Evolutionary conservation across 768 basidiomycete genomes (phyloP).

Genomic region (Boletus vinaceobasis): DNA sequence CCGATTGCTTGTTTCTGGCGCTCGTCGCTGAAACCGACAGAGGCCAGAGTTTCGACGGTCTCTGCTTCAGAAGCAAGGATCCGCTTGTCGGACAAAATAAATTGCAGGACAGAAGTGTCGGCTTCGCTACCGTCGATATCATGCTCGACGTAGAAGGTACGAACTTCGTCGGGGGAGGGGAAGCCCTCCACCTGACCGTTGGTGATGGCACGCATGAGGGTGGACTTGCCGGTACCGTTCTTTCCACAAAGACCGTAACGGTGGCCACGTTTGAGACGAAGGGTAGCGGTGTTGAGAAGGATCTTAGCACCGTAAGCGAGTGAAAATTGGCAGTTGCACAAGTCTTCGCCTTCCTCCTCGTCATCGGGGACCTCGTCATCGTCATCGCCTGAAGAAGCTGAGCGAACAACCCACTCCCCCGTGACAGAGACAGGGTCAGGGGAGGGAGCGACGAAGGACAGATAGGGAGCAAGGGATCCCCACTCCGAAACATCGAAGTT

Average conservation of each 20-base stretch:
- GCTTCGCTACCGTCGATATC: conserved; percentile 96
- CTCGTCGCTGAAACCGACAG: conserved; percentile 89
- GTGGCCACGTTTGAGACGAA: conserved; percentile 97
- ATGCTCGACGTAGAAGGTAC: conserved; percentile 99
- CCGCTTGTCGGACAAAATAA: conserved; percentile 84
- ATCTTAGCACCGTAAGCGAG: conserved; percentile 99
- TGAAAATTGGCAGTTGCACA: conserved; percentile 99
- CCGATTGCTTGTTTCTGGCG: conserved; percentile 86
- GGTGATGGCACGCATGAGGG: conserved; percentile 89
- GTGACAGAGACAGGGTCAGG: conserved; percentile 67
- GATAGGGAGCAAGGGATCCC: conserved; percentile 76
- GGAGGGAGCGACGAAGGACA: conserved; percentile 59
- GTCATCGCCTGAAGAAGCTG: conserved; percentile 72
- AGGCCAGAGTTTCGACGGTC: conserved; percentile 74
- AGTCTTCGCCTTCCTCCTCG: conserved; percentile 97
- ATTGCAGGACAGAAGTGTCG: conserved; percentile 84
- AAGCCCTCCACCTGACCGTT: conserved; percentile 98
- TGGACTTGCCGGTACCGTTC: conserved; percentile 98
- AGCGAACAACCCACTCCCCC: conserved; percentile 87
- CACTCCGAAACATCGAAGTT: conserved; percentile 89
- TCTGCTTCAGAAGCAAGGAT: conserved; percentile 69
- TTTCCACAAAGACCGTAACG: conserved; percentile 98
- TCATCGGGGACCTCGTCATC: conserved; percentile 72
- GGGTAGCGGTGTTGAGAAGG: conserved; percentile 90
- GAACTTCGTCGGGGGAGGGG: conserved; percentile 95